Conservation (phyloP, 2,329 filamentous ascomycete species). For the Parascedosporium putredinis region DNA sequence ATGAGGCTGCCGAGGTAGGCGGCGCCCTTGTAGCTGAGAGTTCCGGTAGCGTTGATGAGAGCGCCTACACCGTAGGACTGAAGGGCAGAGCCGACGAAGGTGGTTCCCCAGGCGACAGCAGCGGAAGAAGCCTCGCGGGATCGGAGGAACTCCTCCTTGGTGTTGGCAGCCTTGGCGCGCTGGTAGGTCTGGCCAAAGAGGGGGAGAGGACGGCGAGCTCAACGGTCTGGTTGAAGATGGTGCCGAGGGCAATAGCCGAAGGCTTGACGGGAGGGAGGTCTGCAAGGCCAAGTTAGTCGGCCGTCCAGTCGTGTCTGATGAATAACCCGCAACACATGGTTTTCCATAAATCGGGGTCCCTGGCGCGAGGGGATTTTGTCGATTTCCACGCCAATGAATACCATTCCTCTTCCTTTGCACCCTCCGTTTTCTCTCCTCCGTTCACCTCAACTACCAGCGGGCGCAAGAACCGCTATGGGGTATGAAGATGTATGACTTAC, state of each 20-base stretch:
- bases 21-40: conserved; percentile 92
- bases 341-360: no score
- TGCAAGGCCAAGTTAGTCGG: conserved; percentile 16
- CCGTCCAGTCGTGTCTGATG: no score
- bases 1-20: conserved; percentile 85
- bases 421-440: neutral
- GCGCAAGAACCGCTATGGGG: neutral
- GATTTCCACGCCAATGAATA: no score
- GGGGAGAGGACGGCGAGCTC: conserved; percentile 79
- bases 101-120: conserved; percentile 82
- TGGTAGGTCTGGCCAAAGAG: conserved; percentile 93
- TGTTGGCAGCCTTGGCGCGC: conserved; percentile 81
- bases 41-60: conserved; percentile 88
- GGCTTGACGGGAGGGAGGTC: conserved; percentile 77
- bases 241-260: conserved; percentile 92
- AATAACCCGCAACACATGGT: no score
- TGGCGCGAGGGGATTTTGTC: no score
- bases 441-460: neutral
- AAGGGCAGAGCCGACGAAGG: conserved; percentile 75
- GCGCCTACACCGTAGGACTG: conserved; percentile 86
- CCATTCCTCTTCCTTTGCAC: no score
- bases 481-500: conserved; percentile 29
- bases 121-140: conserved; percentile 86
- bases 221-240: conserved; percentile 86
- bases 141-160: conserved; percentile 91